phyloP scores from a whole-genome alignment of 768 basidiomycete genomes.

The Galerina sulciceps region DNA sequence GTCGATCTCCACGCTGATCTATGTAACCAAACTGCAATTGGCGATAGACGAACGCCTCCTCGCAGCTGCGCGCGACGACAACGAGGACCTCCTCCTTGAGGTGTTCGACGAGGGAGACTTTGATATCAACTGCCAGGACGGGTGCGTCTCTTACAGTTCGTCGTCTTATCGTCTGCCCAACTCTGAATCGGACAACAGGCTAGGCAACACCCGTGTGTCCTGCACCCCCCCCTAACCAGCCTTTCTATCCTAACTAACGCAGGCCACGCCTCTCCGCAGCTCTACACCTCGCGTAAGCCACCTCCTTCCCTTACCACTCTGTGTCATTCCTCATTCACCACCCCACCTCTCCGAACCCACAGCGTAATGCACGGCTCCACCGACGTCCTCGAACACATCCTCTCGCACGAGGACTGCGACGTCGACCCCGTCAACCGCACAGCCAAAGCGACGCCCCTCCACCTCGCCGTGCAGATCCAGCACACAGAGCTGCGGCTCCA shows the following conservation, averaged over 20 bases:
- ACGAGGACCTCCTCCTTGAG: constrained; percentile 67
- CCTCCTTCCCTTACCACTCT: not conserved
- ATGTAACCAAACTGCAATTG: not conserved
- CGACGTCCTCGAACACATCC: constrained; percentile 71
- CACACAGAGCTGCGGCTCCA: constrained; percentile 55
- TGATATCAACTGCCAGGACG: constrained; percentile 80
- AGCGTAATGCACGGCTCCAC: constrained; percentile 62
- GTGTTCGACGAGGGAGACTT: constrained; percentile 59
- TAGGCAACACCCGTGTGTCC: constrained; percentile 80
- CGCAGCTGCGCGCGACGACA: constrained; percentile 74
- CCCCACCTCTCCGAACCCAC: not conserved
- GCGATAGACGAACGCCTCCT: constrained; percentile 69
- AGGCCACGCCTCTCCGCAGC: constrained; percentile 18
- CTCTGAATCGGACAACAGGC: too few relatives aligned
- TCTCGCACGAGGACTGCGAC: constrained; percentile 77
- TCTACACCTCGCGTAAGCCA: constrained; percentile 33
- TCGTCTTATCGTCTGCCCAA: constrained; percentile 1
- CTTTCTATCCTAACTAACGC: constrained; percentile 23
- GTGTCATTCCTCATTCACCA: not conserved
- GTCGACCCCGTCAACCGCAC: constrained; percentile 78
- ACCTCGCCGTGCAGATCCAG: constrained; percentile 66
- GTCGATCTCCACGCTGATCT: not conserved
- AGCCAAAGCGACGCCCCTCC: constrained; percentile 77
- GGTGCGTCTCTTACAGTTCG: constrained; percentile 55
- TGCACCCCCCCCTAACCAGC: not conserved